These are phyloP conservation scores for Talaromyces sp. DNA, from an alignment of 2,329 filamentous ascomycete species.

Conservation along the genomic window DNA sequence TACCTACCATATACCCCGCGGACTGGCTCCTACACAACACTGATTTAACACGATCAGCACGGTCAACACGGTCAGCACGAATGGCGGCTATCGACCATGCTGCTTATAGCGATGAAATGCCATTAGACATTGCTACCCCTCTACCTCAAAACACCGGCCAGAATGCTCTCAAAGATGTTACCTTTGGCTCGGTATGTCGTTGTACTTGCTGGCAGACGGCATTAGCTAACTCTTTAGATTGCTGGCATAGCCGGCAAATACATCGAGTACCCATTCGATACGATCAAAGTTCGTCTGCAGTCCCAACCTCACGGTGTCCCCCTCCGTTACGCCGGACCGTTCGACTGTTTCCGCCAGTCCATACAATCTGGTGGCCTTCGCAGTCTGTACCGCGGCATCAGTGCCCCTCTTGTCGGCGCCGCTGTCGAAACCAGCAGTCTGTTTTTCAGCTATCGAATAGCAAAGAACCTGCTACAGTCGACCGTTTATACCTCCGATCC, in stretches of 20 bases:
- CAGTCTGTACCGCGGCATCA: slow-evolving; percentile 88
- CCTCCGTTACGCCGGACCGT: slow-evolving; percentile 75
- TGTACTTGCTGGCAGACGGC: slow-evolving; percentile 20
- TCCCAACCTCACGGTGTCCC: slow-evolving; percentile 86
- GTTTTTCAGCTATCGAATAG: slow-evolving; percentile 82
- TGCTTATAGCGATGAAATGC: slow-evolving; percentile 37
- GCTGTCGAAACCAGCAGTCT: slow-evolving; percentile 88
- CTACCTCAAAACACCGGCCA: slow-evolving; percentile 48
- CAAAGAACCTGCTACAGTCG: slow-evolving; percentile 62
- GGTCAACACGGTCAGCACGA: slow-evolving; percentile 12
- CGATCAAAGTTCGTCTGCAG: slow-evolving; percentile 93
- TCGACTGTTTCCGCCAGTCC: slow-evolving; percentile 92
- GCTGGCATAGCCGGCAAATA: slow-evolving; percentile 90
- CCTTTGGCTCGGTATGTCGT: slow-evolving; percentile 74
- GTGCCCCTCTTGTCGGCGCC: slow-evolving; percentile 82
- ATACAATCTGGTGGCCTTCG: slow-evolving; percentile 72
- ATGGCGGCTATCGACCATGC: slow-evolving; percentile 40
- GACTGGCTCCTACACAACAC: background rate
- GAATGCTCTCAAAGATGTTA: slow-evolving; percentile 79
- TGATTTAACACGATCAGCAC: background rate
- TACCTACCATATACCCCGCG: slow-evolving; percentile 2
- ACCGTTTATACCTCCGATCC: slow-evolving; percentile 57
- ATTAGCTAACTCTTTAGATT: slow-evolving; percentile 46
- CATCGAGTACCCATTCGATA: slow-evolving; percentile 98
- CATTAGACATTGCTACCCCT: slow-evolving; percentile 40